Base-by-base conservation (phyloP, 2,329 filamentous ascomycete genomes). In the Raffaelea arxii region DNA sequence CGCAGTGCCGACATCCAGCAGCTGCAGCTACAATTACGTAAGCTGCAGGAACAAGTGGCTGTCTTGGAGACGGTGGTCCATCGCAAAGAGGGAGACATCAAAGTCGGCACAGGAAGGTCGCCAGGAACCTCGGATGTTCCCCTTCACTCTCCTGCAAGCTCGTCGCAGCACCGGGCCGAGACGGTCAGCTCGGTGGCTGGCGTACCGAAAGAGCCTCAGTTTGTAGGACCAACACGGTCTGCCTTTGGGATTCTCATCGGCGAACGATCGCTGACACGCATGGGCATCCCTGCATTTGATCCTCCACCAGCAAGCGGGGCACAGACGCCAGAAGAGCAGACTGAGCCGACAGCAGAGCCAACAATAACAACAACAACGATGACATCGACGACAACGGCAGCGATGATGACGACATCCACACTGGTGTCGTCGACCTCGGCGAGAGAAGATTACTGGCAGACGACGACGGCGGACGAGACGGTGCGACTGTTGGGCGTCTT, bases 401-500 rank as follows among this genome's bases (percentile, higher is more conserved):
- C n/a, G n/a, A n/a, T n/a, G n/a, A n/a, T n/a, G n/a, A n/a, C n/a
- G n/a, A n/a, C n/a, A n/a, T n/a, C n/a, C n/a, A n/a, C n/a, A n/a
- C n/a, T n/a, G n/a, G n/a, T n/a, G n/a, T n/a, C n/a, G n/a, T n/a
- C n/a, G n/a, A 25, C 16, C 22, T 41, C 39, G 2, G 23, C 39
- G 4, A 22, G 12, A 14, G 39, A 25, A 16, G 19, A 41, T 24
- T 41, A 41, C 39, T 41, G 39, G 39, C 39, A 41, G 39, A 25
- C 39, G 6, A 24, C 27, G 27, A 38, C 43, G 3, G 23, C 32
- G 4, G 30, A 23, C 22, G 43, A 44, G 22, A 24, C 38, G 3
- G 43, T 25, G 9, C 50, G 60, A 5, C 55, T 64, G 10, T 47
- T 66, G 2, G 54, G 55, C 2, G 57, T 64, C 1, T 66, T 61